A percentile compares a stretch with the other conserved stretches of the same genome.
Conservation (phyloP, 1,139 yeast genomes). For the Diutina scorzettiae region DNA sequence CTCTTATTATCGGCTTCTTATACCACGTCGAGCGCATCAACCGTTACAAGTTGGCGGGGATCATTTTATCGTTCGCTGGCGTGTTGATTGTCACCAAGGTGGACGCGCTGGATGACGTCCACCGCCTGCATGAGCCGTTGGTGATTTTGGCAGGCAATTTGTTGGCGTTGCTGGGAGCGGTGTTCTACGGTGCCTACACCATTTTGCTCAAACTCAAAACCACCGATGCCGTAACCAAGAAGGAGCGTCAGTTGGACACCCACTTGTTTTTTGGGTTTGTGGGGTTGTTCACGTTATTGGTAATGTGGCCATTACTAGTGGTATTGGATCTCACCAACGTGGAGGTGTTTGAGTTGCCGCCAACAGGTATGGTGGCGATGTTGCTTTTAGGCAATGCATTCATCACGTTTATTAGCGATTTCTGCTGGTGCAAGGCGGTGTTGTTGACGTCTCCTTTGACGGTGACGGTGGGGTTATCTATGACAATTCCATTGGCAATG, state of each 20-base stretch:
- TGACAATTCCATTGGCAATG: conserved; percentile 92
- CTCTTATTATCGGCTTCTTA: conserved; percentile 68
- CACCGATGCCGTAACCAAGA: conserved; percentile 27
- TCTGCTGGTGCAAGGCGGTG: conserved; percentile 94
- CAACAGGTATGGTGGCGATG: conserved; percentile 34
- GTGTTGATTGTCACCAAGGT: conserved; percentile 65
- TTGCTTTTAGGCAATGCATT: conserved; percentile 55
- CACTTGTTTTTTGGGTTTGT: conserved; percentile 89
- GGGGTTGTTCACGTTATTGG: conserved; percentile 64
- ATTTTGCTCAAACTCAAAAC: conserved; percentile 68
- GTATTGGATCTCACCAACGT: conserved; percentile 41
- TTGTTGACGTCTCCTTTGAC: conserved; percentile 85
- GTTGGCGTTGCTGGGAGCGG: conserved; percentile 73
- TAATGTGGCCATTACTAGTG: conserved; percentile 77
- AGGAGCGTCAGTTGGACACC: conserved; percentile 69
- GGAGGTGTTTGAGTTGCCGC: conserved; percentile 67
- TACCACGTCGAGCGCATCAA: conserved; percentile 63
- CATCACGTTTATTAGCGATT: conserved; percentile 78
- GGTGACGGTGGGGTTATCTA: conserved; percentile 86
- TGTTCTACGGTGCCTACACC: conserved; percentile 85
- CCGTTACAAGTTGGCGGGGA: conserved; percentile 51
- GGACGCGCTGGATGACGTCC: conserved; percentile 26
- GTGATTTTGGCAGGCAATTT: conserved; percentile 59
- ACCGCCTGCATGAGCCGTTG: neutral
- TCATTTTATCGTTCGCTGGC: conserved; percentile 64